Percentiles rank a stretch among this genome's conserved stretches.
Conservation (phyloP, 2,329 filamentous ascomycete genomes). For the Alternaria burnsii region DNA sequence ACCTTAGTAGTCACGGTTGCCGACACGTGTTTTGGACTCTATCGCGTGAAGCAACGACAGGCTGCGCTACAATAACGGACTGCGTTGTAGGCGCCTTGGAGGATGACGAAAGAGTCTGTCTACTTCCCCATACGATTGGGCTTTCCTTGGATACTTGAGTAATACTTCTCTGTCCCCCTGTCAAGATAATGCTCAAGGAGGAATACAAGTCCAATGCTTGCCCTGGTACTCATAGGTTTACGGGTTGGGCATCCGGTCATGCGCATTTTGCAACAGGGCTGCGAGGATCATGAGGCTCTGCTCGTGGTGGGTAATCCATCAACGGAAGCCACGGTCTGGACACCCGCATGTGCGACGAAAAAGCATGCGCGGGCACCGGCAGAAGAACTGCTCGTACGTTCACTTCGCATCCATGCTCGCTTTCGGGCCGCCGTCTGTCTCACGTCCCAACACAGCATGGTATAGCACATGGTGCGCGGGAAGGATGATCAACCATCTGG, state of each 20-base stretch:
- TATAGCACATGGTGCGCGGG: conserved; percentile 23
- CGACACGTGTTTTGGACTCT: conserved; percentile 15
- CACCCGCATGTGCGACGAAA: conserved; percentile 6
- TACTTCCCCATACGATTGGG: neutral
- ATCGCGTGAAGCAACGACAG: conserved; percentile 16
- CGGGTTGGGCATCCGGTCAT: conserved; percentile 8
- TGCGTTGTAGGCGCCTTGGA: neutral
- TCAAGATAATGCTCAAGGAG: neutral
- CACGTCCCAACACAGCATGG: conserved; percentile 18
- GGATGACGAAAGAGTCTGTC: neutral
- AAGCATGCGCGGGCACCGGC: conserved; percentile 11
- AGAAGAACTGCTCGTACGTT: conserved; percentile 9
- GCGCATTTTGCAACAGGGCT: neutral
- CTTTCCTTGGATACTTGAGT: neutral
- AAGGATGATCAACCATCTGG: conserved; percentile 31
- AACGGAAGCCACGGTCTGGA: conserved; percentile 8
- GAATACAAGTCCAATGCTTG: neutral
- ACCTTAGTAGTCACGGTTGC: conserved; percentile 14
- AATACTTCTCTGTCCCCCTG: neutral
- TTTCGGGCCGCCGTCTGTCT: conserved; percentile 16
- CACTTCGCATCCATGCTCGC: conserved; percentile 10
- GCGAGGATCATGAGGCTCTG: conserved; percentile 32
- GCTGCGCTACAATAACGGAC: neutral
- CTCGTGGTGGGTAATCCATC: conserved; percentile 21
- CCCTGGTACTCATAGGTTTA: neutral